Evolutionary conservation across 352 stramenopile species (phyloP).

Genomic region (Pythium monospermum): DNA sequence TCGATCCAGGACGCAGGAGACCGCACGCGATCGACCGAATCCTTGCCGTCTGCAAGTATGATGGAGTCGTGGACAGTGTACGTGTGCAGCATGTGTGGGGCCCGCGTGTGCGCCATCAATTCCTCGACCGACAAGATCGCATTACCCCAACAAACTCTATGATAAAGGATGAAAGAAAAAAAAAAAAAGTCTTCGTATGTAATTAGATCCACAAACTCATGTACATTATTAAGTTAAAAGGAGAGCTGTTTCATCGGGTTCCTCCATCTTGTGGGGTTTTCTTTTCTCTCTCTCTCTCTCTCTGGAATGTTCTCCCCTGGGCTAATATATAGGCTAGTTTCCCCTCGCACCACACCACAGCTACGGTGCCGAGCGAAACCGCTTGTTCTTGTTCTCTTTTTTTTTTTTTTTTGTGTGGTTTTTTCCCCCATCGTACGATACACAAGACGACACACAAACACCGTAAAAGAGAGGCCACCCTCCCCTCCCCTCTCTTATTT

Average conservation of each 20-base stretch:
- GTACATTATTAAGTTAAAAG: constrained; percentile 25
- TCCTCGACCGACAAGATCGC: constrained; percentile 1
- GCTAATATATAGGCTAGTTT: too few relatives aligned
- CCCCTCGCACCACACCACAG: too few relatives aligned
- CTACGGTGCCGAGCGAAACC: background rate
- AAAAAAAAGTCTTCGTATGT: background rate
- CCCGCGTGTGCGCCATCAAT: constrained; percentile 7
- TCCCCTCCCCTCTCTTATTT: background rate
- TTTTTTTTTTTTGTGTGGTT: background rate
- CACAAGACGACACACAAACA: too few relatives aligned
- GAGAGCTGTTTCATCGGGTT: too few relatives aligned
- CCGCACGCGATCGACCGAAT: background rate
- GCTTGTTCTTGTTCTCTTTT: background rate
- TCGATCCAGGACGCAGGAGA: background rate
- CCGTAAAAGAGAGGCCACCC: background rate
- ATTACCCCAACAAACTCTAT: too few relatives aligned
- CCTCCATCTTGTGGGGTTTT: too few relatives aligned
- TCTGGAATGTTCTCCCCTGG: too few relatives aligned
- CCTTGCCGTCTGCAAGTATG: background rate
- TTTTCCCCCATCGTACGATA: too few relatives aligned
- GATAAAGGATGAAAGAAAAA: too few relatives aligned
- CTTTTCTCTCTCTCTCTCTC: too few relatives aligned
- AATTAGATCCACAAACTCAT: constrained; percentile 3
- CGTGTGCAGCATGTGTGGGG: constrained; percentile 16
- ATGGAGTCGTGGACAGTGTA: constrained; percentile 10